phyloP scores from a whole-genome alignment of 164 flowering plant genomes.

The Houttuynia cordata region DNA sequence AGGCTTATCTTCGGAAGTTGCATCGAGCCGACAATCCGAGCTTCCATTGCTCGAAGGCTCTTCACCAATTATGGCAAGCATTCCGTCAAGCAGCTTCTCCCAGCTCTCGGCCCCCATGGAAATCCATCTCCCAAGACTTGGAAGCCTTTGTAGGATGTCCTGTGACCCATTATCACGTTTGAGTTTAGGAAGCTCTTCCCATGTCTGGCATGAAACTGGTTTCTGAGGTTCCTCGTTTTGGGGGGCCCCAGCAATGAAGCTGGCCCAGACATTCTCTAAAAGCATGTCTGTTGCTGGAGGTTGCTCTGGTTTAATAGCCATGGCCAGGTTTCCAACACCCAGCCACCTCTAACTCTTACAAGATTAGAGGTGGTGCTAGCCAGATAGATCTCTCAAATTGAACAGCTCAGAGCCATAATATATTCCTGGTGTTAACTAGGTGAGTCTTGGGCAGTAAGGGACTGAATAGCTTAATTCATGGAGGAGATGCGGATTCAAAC shows the following conservation, averaged over 20 bases:
- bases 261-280: conserved; percentile 68
- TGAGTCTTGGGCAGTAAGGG: conserved; percentile 36
- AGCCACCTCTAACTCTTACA: background rate
- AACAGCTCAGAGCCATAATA: conserved; percentile 16
- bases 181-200: conserved; percentile 41
- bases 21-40: conserved; percentile 2
- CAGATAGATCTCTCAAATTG: conserved; percentile 1
- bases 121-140: conserved; percentile 61
- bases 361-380: background rate
- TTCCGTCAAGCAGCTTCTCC: conserved; percentile 44
- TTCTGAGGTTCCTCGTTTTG: conserved; percentile 3
- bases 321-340: conserved; percentile 5
- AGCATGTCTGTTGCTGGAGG: conserved; percentile 21
- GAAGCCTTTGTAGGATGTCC: conserved; percentile 39
- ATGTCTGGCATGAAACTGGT: conserved; percentile 8
- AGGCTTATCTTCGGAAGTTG: conserved; percentile 4
- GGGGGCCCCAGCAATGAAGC: conserved; percentile 19
- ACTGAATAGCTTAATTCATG: conserved; percentile 27
- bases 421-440: conserved; percentile 16
- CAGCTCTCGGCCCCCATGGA: conserved; percentile 70
- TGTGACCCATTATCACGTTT: conserved; percentile 23
- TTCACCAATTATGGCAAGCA: conserved; percentile 7
- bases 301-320: conserved; percentile 17
- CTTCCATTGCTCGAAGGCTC: conserved; percentile 7
- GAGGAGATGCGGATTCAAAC: conserved; percentile 17